Evolutionary conservation across 805 yeast species (phyloP), one percentile per base, ranked within the genome.

Genomic region (Saccharomycopsis sp.): DNA sequence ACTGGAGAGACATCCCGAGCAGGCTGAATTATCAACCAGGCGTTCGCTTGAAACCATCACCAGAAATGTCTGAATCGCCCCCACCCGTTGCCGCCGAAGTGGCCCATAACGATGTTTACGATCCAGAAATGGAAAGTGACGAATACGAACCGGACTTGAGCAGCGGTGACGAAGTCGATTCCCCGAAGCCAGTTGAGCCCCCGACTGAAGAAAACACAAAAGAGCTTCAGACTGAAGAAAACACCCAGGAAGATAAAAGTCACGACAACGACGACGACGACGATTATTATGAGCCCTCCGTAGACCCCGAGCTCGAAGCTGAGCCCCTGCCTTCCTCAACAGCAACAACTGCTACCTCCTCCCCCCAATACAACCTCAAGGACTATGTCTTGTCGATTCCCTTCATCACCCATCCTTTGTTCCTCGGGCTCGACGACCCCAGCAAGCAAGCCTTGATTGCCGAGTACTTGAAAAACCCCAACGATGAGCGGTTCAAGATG

Each of bases 361-460:
- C 41, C 13, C 30, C 29, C n/a, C 37, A 46, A 13, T 8, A 30
- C 33, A 30, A 30, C 45, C 53, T 61, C 53, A 48, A 64, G 64
- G 7, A 54, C 53, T 9, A 54, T 53, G 41, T 45, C 29, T 34
- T 63, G 25, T 45, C 50, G 3, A 49, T 58, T 23, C 53, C 58
- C 1, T 47, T 58, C 7, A 50, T 64, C 29, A 51, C 54, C 32
- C 67, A 65, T 47, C 59, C 64, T 1, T 39, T 51, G 1, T 68
- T 68, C 46, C 52, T 57, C 29, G 49, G 43, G 8, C 46, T 63
- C 18, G 39, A 64, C 3, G 65, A 67, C 7, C 43, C 36, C 2
- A 60, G 61, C 25, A 64, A 68, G 48, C 62, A 61, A 37, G 45
- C 48, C 20, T 51, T 52, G 29, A 53, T 67, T 19, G 49, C 63